These are phyloP conservation scores for Liriodendron chinense DNA, from an alignment of 164 flowering plant species.

Conservation along the genomic window DNA sequence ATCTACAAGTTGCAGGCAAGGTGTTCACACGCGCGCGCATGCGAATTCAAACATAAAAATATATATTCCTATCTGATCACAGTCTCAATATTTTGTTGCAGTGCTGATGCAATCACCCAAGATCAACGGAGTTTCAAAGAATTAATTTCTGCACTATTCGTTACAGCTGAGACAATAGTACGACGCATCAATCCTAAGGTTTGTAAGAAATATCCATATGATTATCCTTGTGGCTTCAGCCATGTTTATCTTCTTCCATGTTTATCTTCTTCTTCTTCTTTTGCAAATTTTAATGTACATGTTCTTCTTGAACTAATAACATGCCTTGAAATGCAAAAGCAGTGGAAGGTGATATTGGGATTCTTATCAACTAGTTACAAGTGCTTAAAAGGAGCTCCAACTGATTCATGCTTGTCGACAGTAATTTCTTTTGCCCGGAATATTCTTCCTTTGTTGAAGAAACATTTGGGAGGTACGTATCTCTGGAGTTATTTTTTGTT, in stretches of 20 bases:
- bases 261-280: too few relatives aligned
- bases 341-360: conserved; percentile 47
- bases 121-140: conserved; percentile 35
- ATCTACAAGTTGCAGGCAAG: too few relatives aligned
- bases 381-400: conserved; percentile 55
- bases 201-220: neutral
- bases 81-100: conserved; percentile 26
- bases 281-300: neutral
- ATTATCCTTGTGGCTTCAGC: neutral
- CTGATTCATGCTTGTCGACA: conserved; percentile 46
- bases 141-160: conserved; percentile 41
- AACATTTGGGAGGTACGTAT: conserved; percentile 46
- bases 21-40: too few relatives aligned
- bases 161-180: conserved; percentile 45
- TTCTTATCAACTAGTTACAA: conserved; percentile 54
- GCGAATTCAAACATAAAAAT: too few relatives aligned
- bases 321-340: conserved; percentile 47
- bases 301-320: neutral
- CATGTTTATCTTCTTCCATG: neutral
- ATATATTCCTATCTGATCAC: neutral
- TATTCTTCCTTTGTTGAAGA: conserved; percentile 29
- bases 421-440: conserved; percentile 45
- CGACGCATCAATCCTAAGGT: conserved; percentile 53
- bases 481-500: neutral
- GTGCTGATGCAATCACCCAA: conserved; percentile 27